Evolutionary conservation across 2,329 filamentous ascomycete genomes (phyloP).

Genomic region (Myriosclerotinia duriaeana): DNA sequence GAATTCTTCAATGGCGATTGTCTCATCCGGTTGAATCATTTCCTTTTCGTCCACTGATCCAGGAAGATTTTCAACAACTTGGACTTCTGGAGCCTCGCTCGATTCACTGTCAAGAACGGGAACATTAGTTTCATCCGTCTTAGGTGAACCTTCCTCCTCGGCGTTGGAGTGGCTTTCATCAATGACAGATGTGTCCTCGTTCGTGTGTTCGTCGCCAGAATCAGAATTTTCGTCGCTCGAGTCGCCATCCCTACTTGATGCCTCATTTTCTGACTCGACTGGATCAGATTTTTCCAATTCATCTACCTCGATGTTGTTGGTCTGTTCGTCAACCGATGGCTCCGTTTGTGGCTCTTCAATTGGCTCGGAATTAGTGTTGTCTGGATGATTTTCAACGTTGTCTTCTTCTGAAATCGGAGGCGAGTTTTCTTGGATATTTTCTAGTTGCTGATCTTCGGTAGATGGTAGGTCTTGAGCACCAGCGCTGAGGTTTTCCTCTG

Average conservation of each 20-base stretch:
- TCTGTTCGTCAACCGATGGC: not conserved
- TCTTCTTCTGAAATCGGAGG: not conserved
- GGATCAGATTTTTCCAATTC: not conserved
- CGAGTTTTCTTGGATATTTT: not conserved
- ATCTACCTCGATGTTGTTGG: not conserved
- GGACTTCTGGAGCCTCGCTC: not conserved
- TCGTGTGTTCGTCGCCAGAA: not conserved
- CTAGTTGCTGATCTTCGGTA: not conserved
- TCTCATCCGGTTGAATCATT: not conserved
- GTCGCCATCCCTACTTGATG: conserved; percentile 4
- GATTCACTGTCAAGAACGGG: not conserved
- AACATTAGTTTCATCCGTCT: not conserved
- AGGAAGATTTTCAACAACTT: not conserved
- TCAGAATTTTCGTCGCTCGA: not conserved
- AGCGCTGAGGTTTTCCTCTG: not conserved
- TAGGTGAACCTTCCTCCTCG: not conserved
- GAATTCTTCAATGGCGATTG: not conserved
- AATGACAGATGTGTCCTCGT: not conserved
- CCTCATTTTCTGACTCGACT: not conserved
- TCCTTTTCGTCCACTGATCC: not conserved
- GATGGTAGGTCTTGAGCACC: not conserved
- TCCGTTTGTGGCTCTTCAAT: not conserved
- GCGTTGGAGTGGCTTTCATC: not conserved
- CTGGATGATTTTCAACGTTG: not conserved
- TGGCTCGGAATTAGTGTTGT: not conserved